Evolutionary conservation across 2,329 filamentous ascomycete species (phyloP).

Genomic region (Hypocreales sp.): DNA sequence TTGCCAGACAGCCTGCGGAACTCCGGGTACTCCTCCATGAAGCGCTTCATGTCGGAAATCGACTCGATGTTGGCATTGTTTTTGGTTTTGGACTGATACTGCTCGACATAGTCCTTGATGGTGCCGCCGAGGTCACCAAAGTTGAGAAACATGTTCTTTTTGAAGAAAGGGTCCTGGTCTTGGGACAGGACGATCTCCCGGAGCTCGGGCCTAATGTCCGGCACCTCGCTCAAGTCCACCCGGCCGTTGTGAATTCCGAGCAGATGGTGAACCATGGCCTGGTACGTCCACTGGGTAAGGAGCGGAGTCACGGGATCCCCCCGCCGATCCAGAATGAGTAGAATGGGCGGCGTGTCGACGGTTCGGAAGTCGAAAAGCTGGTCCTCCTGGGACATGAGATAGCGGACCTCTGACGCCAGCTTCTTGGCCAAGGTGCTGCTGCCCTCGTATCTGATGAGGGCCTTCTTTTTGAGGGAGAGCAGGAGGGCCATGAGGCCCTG

Average conservation of each 20-base stretch:
- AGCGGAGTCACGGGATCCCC: conserved; percentile 92
- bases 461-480: conserved; percentile 89
- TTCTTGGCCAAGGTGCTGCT: conserved; percentile 86
- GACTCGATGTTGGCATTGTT: conserved; percentile 93
- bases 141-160: conserved; percentile 97
- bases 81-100: conserved; percentile 96
- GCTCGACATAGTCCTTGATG: conserved; percentile 96
- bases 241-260: conserved; percentile 91
- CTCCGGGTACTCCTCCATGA: conserved; percentile 97
- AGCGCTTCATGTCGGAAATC: conserved; percentile 96
- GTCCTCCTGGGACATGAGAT: conserved; percentile 88
- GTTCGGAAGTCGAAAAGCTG: conserved; percentile 93
- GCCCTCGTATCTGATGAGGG: conserved; percentile 83
- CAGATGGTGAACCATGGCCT: conserved; percentile 98
- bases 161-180: conserved; percentile 97
- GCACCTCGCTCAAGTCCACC: conserved; percentile 72
- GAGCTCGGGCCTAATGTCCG: conserved; percentile 71
- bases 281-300: conserved; percentile 96
- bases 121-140: conserved; percentile 92
- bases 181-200: conserved; percentile 91
- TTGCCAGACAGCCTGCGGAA: conserved; percentile 95
- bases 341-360: conserved; percentile 84
- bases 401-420: conserved; percentile 79
- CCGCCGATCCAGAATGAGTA: conserved; percentile 78
- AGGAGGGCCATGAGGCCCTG: conserved; percentile 78